Conservation (phyloP, 805 yeast species). For the Candida nemodendra region DNA sequence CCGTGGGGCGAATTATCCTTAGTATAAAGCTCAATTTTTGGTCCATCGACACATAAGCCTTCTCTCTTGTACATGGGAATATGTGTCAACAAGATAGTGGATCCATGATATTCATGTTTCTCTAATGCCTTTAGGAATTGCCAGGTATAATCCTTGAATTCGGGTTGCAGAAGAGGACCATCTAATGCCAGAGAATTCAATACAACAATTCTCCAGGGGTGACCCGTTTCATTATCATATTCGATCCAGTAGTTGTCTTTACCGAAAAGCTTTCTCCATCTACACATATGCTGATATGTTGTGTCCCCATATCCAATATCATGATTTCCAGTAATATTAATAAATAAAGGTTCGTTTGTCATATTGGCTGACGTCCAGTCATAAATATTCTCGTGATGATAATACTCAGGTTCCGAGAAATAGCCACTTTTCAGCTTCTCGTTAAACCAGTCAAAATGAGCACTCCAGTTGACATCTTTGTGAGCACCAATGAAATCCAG, state of each 20-base stretch:
- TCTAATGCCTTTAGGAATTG: constrained; percentile 64
- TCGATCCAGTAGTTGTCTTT: constrained; percentile 80
- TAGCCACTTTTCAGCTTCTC: constrained; percentile 31
- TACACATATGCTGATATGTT: constrained; percentile 83
- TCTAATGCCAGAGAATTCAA: constrained; percentile 80
- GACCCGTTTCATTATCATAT: constrained; percentile 57
- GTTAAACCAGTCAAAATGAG: constrained; percentile 37
- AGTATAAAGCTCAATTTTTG: constrained; percentile 60
- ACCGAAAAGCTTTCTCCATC: constrained; percentile 77
- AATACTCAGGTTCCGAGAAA: constrained; percentile 30
- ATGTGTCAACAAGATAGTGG: constrained; percentile 83
- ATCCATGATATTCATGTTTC: constrained; percentile 60
- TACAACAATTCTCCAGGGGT: constrained; percentile 88
- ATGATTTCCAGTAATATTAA: constrained; percentile 91
- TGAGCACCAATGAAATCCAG: constrained; percentile 49
- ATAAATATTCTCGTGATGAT: constrained; percentile 58
- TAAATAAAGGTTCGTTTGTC: constrained; percentile 60
- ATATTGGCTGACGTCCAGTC: constrained; percentile 54
- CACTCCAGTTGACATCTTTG: constrained; percentile 54
- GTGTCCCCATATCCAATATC: constrained; percentile 98
- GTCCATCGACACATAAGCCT: constrained; percentile 88
- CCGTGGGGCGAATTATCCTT: constrained; percentile 44
- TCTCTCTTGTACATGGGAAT: constrained; percentile 81
- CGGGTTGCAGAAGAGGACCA: constrained; percentile 83
- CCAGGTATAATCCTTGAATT: constrained; percentile 66